A percentile compares a stretch with the other conserved stretches of the same genome.
Evolutionary conservation across 2,329 filamentous ascomycete genomes (phyloP).

Genomic region (Fusarium veterinarium): DNA sequence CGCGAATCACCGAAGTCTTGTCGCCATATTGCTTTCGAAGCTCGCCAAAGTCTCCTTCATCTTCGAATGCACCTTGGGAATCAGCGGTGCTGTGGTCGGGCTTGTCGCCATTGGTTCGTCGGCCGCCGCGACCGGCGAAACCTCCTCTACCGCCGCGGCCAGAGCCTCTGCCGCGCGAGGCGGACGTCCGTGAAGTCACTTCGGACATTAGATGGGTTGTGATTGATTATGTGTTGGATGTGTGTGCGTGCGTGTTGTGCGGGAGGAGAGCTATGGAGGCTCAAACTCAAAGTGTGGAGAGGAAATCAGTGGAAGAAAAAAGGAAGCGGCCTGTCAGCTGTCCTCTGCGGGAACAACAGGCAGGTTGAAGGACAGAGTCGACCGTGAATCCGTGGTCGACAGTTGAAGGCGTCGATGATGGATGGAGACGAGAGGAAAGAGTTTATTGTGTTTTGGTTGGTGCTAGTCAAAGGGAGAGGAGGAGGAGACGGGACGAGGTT

Average conservation of each 20-base stretch:
- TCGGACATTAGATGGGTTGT: conserved; percentile 83
- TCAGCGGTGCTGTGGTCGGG: conserved; percentile 66
- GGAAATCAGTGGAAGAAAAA: conserved; percentile 40
- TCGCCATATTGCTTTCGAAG: conserved; percentile 89
- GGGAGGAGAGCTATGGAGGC: conserved; percentile 45
- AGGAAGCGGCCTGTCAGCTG: conserved; percentile 51
- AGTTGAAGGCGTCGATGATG: conserved; percentile 46
- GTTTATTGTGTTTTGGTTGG: conserved; percentile 33
- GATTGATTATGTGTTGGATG: conserved; percentile 52
- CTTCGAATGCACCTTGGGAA: conserved; percentile 71
- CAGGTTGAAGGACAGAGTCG: conserved; percentile 48
- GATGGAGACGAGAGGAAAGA: conserved; percentile 37
- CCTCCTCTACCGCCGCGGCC: conserved; percentile 86
- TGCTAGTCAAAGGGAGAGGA: conserved; percentile 47
- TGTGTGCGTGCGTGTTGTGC: conserved; percentile 36
- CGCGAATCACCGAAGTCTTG: conserved; percentile 85
- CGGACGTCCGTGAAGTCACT: conserved; percentile 84
- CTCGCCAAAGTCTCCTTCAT: conserved; percentile 90
- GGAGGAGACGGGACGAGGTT: conserved; percentile 51
- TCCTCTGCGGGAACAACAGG: conserved; percentile 53
- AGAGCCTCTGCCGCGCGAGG: conserved; percentile 90
- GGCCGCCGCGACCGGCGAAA: conserved; percentile 78
- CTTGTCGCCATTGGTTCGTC: conserved; percentile 80
- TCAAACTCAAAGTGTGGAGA: conserved; percentile 48
- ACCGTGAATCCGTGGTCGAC: conserved; percentile 47